A percentile compares a stretch with the other conserved stretches of the same genome.
phyloP scores from a whole-genome alignment of 2,329 filamentous ascomycete genomes.

The Arthrobotrys pseudoclavata region DNA sequence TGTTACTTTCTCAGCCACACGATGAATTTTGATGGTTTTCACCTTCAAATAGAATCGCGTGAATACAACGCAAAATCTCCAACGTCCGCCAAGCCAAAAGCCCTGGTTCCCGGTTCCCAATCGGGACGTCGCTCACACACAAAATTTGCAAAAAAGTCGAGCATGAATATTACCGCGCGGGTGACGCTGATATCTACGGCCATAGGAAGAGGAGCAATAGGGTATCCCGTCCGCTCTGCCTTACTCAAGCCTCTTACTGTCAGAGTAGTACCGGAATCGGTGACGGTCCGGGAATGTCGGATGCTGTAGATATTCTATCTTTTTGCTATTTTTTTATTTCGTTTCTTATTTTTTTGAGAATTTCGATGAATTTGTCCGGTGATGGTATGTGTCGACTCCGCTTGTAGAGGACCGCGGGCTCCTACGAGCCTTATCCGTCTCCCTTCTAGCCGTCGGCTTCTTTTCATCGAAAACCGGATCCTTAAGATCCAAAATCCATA shows the following conservation, averaged over 20 bases:
- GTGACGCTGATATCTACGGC: conserved; percentile 27
- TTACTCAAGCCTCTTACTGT: conserved; percentile 45
- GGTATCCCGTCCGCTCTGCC: conserved; percentile 53
- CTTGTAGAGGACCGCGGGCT: background rate
- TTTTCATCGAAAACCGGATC: conserved; percentile 15
- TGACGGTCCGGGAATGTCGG: conserved; percentile 33
- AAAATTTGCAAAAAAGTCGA: conserved; percentile 16
- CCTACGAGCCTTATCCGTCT: background rate
- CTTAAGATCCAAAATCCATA: conserved; percentile 27
- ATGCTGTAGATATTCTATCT: conserved; percentile 34
- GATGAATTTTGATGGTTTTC: background rate
- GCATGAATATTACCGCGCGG: conserved; percentile 2
- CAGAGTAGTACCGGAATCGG: conserved; percentile 27
- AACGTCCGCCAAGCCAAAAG: conserved; percentile 19
- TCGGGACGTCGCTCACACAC: background rate
- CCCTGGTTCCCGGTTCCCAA: conserved; percentile 8
- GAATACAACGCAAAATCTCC: conserved; percentile 16
- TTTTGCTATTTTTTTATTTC: conserved; percentile 12
- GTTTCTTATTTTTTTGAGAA: conserved; percentile 3
- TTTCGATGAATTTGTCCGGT: no score
- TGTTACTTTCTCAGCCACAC: background rate
- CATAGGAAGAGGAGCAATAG: conserved; percentile 39
- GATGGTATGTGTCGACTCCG: no score
- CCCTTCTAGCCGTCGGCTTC: background rate
- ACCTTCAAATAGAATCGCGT: background rate